Base-by-base conservation (phyloP, 2,329 filamentous ascomycete species). In the Cordyceps cicadae region DNA sequence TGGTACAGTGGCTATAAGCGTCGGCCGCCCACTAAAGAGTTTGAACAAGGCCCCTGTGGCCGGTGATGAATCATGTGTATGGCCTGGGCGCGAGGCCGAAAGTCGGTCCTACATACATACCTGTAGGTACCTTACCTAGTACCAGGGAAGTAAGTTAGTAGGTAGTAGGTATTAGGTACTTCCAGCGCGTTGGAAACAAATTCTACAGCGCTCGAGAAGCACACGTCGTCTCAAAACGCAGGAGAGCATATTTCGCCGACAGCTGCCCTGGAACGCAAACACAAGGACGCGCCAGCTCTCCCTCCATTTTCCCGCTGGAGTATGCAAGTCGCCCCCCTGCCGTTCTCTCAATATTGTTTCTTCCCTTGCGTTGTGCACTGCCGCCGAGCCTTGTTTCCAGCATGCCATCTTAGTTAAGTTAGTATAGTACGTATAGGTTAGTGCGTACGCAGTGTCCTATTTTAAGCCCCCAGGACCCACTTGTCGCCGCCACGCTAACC, bases 211-310 rank as follows among this genome's bases (percentile, higher is more conserved):
- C 34, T 12, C 34, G 34, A 37, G 34, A 8, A 37, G 2, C 12
- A 37, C 34, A 37, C 9, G 34, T 37, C 34, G 12, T 37, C 34
- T 29, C 29, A 37, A 37, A 15, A 15, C 8, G 14, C 14, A 14
- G 12, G 9, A 41, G 39, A 17, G 17, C 39, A 43, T 43, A 17
- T n/a, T 43, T 43, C 15, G 14, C 39, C 41, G 21, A 54, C 19
- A 17, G 24, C 15, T 17, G 15, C n/a, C 17, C 26, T 19, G 29
- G 26, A 51, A 34, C 26, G n/a, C 17, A 51, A 51, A 34, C n/a
- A 29, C 37, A 41, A 54, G 21, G 54, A 56, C 54, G 54, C 54
- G 54, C 54, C 54, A 45, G 39, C 53, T 37, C 41, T 56, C 11
- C 8, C 52, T 32, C 41, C 12, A 24, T 5, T 24, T 46, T 21